phyloP scores from a whole-genome alignment of 2,329 filamentous ascomycete species.

The Colletotrichum gloeosporioides region DNA sequence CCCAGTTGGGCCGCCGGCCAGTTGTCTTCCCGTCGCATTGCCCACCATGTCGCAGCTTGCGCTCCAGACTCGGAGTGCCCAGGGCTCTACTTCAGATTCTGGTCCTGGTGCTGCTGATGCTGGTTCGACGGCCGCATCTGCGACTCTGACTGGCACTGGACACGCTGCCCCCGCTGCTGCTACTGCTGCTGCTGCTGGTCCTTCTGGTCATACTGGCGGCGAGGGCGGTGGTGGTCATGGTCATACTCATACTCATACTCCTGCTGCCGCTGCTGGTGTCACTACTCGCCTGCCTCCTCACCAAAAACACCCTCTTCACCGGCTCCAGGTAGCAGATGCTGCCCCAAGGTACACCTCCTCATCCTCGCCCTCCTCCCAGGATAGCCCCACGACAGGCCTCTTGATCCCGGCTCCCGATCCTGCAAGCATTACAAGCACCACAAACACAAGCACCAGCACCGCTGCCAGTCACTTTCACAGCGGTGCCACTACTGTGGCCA shows the following conservation, averaged over 20 bases:
- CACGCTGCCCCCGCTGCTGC: not conserved
- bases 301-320: constrained; percentile 22
- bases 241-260: not conserved
- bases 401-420: constrained; percentile 26
- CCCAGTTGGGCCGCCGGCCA: constrained; percentile 27
- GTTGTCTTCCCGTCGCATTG: constrained; percentile 39
- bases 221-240: not conserved
- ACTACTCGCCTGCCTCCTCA: constrained; percentile 18
- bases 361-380: constrained; percentile 34
- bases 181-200: not conserved
- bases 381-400: constrained; percentile 53
- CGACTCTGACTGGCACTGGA: not conserved
- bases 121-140: not conserved
- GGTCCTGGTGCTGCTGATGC: constrained; percentile 26
- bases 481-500: constrained; percentile 3
- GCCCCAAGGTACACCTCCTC: constrained; percentile 14
- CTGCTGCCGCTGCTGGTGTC: not conserved
- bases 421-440: constrained; percentile 25
- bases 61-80: constrained; percentile 44
- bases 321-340: constrained; percentile 10
- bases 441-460: constrained; percentile 27
- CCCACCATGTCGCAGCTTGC: constrained; percentile 60
- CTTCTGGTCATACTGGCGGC: not conserved
- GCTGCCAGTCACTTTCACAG: not conserved
- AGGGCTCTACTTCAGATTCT: constrained; percentile 38